Evolutionary conservation across 2,329 filamentous ascomycete genomes (phyloP).

Genomic region (Venturia aucupariae): DNA sequence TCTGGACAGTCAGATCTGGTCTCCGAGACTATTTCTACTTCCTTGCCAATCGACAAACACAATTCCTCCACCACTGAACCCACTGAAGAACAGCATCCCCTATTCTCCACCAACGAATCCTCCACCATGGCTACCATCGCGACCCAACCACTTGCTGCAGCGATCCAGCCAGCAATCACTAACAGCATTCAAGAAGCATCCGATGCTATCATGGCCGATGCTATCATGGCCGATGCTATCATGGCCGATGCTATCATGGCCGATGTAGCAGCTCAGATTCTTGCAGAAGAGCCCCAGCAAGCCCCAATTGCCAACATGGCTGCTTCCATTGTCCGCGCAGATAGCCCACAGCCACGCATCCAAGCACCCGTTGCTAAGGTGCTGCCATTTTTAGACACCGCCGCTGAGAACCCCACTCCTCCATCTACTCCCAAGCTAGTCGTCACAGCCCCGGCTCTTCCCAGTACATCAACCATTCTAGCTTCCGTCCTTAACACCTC

Average conservation of each 20-base stretch:
- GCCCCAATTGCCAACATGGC: neutral
- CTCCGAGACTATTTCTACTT: neutral
- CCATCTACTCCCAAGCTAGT: neutral
- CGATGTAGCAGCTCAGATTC: neutral
- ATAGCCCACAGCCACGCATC: neutral
- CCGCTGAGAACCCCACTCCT: neutral
- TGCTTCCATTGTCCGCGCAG: neutral
- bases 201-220: neutral
- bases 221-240: too few relatives aligned
- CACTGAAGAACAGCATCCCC: neutral
- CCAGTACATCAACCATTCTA: neutral
- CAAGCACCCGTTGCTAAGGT: neutral
- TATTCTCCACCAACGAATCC: neutral
- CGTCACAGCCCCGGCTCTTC: neutral
- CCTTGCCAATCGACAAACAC: neutral
- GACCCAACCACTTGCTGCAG: neutral
- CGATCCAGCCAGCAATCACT: too few relatives aligned
- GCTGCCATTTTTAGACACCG: neutral
- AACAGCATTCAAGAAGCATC: neutral
- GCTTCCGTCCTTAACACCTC: neutral
- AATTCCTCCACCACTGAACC: neutral
- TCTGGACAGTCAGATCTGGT: slow-evolving; percentile 1
- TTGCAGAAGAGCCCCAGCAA: neutral
- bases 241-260: neutral
- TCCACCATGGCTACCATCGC: neutral